Evolutionary conservation across 2,329 filamentous ascomycete genomes (phyloP).

Genomic region (Pestalotiopsis sp.): DNA sequence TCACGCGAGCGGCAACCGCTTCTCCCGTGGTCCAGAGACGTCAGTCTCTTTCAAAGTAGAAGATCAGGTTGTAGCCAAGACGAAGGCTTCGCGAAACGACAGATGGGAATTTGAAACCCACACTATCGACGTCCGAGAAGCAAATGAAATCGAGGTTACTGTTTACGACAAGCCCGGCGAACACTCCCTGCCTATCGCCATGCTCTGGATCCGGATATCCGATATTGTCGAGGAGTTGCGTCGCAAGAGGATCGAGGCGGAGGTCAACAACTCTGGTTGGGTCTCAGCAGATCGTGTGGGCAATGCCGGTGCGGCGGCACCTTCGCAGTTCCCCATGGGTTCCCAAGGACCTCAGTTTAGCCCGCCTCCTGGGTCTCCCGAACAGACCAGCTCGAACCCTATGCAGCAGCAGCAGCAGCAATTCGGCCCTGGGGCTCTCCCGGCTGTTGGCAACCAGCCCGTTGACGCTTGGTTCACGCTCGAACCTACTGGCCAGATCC

Average conservation of each 20-base stretch:
- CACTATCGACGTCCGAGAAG: constrained; percentile 94
- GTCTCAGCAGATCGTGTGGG: constrained; percentile 96
- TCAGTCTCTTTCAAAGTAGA: constrained; percentile 97
- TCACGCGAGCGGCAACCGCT: constrained; percentile 81
- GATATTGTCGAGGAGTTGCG: constrained; percentile 98
- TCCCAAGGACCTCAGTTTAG: constrained; percentile 49
- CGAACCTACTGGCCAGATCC: constrained; percentile 90
- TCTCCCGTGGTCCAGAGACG: constrained; percentile 89
- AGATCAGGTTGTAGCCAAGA: constrained; percentile 87
- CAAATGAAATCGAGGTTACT: constrained; percentile 96
- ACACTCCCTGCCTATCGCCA: constrained; percentile 87
- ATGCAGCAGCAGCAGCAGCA: constrained; percentile 29
- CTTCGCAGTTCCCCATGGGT: constrained; percentile 63
- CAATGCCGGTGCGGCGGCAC: constrained; percentile 44
- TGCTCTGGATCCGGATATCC: constrained; percentile 95
- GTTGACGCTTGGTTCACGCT: constrained; percentile 98
- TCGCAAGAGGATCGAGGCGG: constrained; percentile 93
- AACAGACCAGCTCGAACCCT: constrained; percentile 31
- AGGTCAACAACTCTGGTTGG: constrained; percentile 94
- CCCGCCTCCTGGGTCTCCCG: constrained; percentile 45
- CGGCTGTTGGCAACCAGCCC: constrained; percentile 57
- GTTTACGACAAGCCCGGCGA: constrained; percentile 96
- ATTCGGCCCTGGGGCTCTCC: constrained; percentile 43
- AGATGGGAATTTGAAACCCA: constrained; percentile 91
- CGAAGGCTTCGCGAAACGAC: constrained; percentile 82